These are phyloP conservation scores for Jacaranda mimosifolia DNA, from an alignment of 257 asterid species.

Conservation along the genomic window DNA sequence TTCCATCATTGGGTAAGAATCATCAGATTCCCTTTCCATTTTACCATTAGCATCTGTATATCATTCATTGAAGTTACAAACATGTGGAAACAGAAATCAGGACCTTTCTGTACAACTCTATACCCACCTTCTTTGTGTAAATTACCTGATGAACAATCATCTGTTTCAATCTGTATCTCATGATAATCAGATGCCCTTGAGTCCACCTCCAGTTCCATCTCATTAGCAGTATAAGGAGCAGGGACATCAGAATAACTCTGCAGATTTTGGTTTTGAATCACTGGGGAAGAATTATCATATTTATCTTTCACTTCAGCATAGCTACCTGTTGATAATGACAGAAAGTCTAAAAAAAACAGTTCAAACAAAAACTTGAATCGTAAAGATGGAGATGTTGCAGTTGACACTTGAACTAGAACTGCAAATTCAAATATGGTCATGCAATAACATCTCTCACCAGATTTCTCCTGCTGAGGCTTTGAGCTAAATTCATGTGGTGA, in stretches of 20 bases:
- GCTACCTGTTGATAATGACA: conserved; percentile 38
- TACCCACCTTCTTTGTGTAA: conserved; percentile 61
- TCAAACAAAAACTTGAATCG: not conserved
- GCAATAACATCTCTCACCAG: conserved; percentile 50
- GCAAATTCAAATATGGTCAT: conserved; percentile 1
- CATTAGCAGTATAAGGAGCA: conserved; percentile 38
- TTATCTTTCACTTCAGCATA: conserved; percentile 32
- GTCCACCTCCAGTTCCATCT: conserved; percentile 47
- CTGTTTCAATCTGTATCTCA: conserved; percentile 53
- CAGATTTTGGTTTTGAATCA: conserved; percentile 36
- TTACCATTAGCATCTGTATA: conserved; percentile 41
- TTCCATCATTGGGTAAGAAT: conserved; percentile 33
- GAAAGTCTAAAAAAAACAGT: not conserved
- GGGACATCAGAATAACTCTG: conserved; percentile 39
- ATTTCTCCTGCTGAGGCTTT: conserved; percentile 43
- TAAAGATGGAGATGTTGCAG: not conserved
- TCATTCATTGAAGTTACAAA: conserved; percentile 8
- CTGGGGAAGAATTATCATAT: conserved; percentile 32
- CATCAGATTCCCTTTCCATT: conserved; percentile 39
- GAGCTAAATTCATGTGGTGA: conserved; percentile 43
- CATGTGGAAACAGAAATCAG: conserved; percentile 5
- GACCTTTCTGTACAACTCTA: conserved; percentile 55
- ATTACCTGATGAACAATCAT: conserved; percentile 53
- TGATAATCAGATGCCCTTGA: conserved; percentile 51
- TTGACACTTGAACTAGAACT: not conserved